Evolutionary conservation across 352 stramenopile species (phyloP).

Genomic region (Plasmopara muralis): DNA sequence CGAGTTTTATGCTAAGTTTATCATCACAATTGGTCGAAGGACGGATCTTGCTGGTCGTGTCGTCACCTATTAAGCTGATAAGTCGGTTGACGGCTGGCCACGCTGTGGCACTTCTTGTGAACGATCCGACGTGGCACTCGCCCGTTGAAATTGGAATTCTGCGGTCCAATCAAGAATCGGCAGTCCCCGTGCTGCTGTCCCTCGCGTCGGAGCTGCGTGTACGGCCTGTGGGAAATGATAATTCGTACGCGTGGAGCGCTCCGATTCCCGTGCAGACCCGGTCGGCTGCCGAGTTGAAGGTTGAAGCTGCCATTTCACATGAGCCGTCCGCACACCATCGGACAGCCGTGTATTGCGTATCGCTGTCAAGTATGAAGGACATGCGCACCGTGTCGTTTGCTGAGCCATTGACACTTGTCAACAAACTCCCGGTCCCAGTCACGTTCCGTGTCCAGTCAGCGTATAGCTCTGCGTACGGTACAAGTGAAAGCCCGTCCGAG

Average conservation of each 20-base stretch:
- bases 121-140: slow-evolving; percentile 67
- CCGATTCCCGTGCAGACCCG: slow-evolving; percentile 72
- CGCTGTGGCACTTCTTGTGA: slow-evolving; percentile 68
- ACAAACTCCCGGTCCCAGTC: slow-evolving; percentile 70
- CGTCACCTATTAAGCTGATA: slow-evolving; percentile 71
- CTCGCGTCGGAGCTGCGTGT: slow-evolving; percentile 64
- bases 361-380: slow-evolving; percentile 58
- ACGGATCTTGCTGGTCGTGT: slow-evolving; percentile 70
- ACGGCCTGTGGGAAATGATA: slow-evolving; percentile 34
- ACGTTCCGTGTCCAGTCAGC: slow-evolving; percentile 47
- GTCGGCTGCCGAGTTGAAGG: slow-evolving; percentile 47
- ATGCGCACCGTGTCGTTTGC: slow-evolving; percentile 54
- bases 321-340: slow-evolving; percentile 12
- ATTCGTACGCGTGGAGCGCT: slow-evolving; percentile 57
- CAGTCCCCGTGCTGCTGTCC: slow-evolving; percentile 63
- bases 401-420: slow-evolving; percentile 69
- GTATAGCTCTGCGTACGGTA: slow-evolving; percentile 26
- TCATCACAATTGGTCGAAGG: slow-evolving; percentile 67
- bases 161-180: slow-evolving; percentile 47
- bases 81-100: slow-evolving; percentile 52
- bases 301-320: slow-evolving; percentile 41
- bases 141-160: slow-evolving; percentile 70
- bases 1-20: slow-evolving; percentile 55
- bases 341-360: slow-evolving; percentile 62
- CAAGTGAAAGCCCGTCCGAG: slow-evolving; percentile 27